Percentiles rank a stretch among this genome's conserved stretches.
These are phyloP conservation scores for Xerocomus minutiporus DNA, from an alignment of 1,284 basidiomycete species.

Conservation along the genomic window DNA sequence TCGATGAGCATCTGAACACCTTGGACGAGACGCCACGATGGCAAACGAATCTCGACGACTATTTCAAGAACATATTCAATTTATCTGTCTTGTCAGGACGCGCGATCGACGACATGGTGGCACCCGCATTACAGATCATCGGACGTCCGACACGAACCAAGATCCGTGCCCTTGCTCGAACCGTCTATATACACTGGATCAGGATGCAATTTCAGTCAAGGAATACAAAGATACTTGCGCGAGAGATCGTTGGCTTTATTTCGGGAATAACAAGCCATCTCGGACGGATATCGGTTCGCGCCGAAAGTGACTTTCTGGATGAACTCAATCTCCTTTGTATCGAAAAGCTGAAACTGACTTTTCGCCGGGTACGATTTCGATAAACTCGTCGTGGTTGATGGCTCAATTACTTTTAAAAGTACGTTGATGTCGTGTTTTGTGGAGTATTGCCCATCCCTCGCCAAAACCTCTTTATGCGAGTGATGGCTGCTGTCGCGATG, in stretches of 20 bases:
- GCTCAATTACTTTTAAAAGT: constrained; percentile 15
- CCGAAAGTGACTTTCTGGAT: constrained; percentile 10
- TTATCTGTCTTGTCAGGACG: constrained; percentile 5
- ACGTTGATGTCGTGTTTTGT: constrained; percentile 1
- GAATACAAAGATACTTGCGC: constrained; percentile 7
- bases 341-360: constrained; percentile 15
- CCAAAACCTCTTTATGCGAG: constrained; percentile 10
- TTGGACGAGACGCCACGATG: constrained; percentile 3
- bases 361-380: constrained; percentile 14
- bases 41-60: constrained; percentile 13
- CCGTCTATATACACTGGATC: constrained; percentile 13
- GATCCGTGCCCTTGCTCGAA: constrained; percentile 11
- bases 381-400: background rate
- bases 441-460: background rate
- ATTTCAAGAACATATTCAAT: constrained; percentile 14
- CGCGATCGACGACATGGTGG: constrained; percentile 11
- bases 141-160: constrained; percentile 10
- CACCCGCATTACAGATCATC: constrained; percentile 7
- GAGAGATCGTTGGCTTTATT: constrained; percentile 9
- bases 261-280: constrained; percentile 6
- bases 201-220: constrained; percentile 9
- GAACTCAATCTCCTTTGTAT: constrained; percentile 12
- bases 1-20: constrained; percentile 5
- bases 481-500: constrained; percentile 18
- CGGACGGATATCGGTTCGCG: constrained; percentile 3